Evolutionary conservation across 805 yeast species (phyloP).

Genomic region (Ogataea allantospora): DNA sequence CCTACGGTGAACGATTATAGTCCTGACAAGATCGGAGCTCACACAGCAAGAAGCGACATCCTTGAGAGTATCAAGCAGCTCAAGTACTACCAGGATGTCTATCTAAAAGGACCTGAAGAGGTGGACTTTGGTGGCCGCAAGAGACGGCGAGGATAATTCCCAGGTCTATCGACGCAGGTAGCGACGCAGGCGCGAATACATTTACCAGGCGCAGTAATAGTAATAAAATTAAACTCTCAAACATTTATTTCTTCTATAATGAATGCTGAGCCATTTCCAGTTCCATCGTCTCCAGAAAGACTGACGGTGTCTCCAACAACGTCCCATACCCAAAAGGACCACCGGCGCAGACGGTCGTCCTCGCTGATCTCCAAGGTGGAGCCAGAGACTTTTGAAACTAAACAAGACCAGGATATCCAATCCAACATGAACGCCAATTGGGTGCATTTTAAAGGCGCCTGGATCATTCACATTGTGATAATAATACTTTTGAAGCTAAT

Average conservation of each 20-base stretch:
- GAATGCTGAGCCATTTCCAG: conserved; percentile 33
- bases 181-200: conserved; percentile 9
- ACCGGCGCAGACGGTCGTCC: conserved; percentile 70
- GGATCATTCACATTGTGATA: conserved; percentile 88
- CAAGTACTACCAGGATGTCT: conserved; percentile 70
- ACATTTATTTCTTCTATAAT: conserved; percentile 3
- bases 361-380: conserved; percentile 88
- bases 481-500: conserved; percentile 71
- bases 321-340: conserved; percentile 33
- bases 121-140: conserved; percentile 9
- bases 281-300: conserved; percentile 34
- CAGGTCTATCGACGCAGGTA: conserved; percentile 11
- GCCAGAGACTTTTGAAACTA: conserved; percentile 89
- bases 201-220: conserved; percentile 8
- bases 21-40: conserved; percentile 68
- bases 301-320: conserved; percentile 35
- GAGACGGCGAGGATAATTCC: background rate
- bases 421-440: conserved; percentile 93
- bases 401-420: conserved; percentile 83
- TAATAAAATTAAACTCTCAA: background rate
- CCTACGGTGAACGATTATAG: conserved; percentile 51
- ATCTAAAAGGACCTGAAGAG: conserved; percentile 39
- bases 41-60: conserved; percentile 88
- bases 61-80: conserved; percentile 84
- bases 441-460: conserved; percentile 96